Conservation (phyloP, 2,329 filamentous ascomycete genomes). For the Cadophora sp. region DNA sequence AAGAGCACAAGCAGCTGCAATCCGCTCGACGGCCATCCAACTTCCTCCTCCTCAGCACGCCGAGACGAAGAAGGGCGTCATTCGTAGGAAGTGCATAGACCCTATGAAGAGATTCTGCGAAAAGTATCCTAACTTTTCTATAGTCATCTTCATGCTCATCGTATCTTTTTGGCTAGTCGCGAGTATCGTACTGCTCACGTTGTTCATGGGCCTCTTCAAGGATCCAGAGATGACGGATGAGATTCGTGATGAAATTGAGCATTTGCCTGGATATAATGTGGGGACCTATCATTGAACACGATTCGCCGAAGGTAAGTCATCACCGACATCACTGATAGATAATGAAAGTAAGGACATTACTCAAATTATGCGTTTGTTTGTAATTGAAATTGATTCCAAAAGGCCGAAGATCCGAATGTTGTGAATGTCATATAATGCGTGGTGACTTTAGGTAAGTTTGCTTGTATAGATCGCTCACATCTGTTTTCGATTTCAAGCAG, state of each 20-base stretch:
- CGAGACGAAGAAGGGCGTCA: not conserved
- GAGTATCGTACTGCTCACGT: not conserved
- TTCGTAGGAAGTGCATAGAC: not conserved
- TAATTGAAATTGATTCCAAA: not conserved
- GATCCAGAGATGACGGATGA: constrained; percentile 11
- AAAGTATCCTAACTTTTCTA: not conserved
- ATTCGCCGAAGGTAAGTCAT: not conserved
- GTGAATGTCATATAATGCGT: not conserved
- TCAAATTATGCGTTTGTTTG: not conserved
- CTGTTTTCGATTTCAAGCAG: too few relatives aligned
- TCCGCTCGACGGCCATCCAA: not conserved
- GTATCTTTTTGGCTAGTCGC: not conserved
- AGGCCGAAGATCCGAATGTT: not conserved
- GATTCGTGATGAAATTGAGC: constrained; percentile 6
- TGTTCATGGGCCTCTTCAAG: not conserved
- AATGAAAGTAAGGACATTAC: not conserved
- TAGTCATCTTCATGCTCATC: not conserved
- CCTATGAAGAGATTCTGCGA: constrained; percentile 10
- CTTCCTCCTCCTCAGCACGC: too few relatives aligned
- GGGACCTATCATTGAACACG: not conserved
- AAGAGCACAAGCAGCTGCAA: not conserved
- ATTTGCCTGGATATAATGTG: constrained; percentile 1
- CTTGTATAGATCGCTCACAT: too few relatives aligned
- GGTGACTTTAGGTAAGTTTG: too few relatives aligned
- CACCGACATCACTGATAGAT: not conserved